Evolutionary conservation across 345 rosid genomes (phyloP).

Genomic region (Cochlearia excelsa): DNA sequence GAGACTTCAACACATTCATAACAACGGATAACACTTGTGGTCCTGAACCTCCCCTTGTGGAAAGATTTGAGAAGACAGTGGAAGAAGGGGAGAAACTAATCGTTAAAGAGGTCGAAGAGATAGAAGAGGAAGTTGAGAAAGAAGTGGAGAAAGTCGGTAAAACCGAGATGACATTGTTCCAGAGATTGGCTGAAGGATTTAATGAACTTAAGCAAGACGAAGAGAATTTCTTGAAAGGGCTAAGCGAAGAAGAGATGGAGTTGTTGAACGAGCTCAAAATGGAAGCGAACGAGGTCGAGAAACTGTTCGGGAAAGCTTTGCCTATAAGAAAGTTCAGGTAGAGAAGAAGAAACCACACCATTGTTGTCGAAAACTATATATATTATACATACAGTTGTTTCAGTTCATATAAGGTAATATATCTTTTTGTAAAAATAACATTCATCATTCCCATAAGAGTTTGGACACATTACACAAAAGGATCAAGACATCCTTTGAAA

Average conservation of each 20-base stretch:
- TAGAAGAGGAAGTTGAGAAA: constrained; percentile 32
- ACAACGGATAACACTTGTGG: constrained; percentile 77
- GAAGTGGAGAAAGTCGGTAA: constrained; percentile 51
- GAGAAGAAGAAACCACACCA: not conserved
- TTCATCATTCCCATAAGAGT: too few species aligned
- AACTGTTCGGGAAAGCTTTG: constrained; percentile 67
- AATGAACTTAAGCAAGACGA: constrained; percentile 65
- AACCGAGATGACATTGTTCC: constrained; percentile 65
- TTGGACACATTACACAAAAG: not conserved
- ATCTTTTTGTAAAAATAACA: too few species aligned
- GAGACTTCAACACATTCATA: constrained; percentile 70
- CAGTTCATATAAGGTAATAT: too few species aligned
- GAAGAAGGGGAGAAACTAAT: constrained; percentile 78
- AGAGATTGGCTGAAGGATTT: constrained; percentile 75
- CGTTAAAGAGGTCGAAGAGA: constrained; percentile 64
- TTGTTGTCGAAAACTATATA: not conserved
- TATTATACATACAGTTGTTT: too few species aligned
- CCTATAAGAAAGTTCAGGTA: constrained; percentile 31
- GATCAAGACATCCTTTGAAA: constrained; percentile 31
- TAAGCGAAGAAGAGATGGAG: constrained; percentile 79
- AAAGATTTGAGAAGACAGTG: constrained; percentile 81
- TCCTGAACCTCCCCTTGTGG: constrained; percentile 87
- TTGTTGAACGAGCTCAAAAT: constrained; percentile 62
- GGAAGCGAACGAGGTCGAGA: constrained; percentile 83
- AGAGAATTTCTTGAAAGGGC: constrained; percentile 55